These are phyloP conservation scores for Poa annua DNA, from an alignment of 176 grass and related monocot genomes.

Conservation along the genomic window DNA sequence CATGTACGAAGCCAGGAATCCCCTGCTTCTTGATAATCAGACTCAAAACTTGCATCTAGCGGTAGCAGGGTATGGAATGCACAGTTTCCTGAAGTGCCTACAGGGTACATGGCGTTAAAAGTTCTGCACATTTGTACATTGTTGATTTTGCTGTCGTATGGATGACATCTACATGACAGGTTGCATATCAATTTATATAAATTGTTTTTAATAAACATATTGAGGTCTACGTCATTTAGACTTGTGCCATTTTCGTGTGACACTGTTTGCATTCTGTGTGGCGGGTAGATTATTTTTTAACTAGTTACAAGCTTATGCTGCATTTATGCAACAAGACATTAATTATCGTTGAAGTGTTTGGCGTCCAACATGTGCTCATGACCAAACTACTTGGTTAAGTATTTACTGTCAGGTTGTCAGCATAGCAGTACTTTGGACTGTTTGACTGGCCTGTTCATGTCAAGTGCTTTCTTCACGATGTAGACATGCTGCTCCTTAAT, in stretches of 20 bases:
- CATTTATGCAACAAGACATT: background rate
- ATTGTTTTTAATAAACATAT: conserved; percentile 6
- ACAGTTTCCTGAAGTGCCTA: background rate
- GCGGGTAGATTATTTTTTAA: conserved; percentile 12
- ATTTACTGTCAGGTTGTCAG: background rate
- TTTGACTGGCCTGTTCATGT: background rate
- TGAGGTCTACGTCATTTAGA: background rate
- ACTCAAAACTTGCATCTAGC: background rate
- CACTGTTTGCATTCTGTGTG: conserved; percentile 1
- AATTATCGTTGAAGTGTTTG: conserved; percentile 22
- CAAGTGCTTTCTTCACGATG: background rate
- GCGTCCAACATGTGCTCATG: background rate
- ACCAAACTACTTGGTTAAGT: conserved; percentile 11
- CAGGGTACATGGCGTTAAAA: background rate
- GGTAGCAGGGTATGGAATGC: conserved; percentile 14
- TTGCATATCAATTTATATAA: conserved; percentile 2
- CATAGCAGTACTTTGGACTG: background rate
- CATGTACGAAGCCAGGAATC: conserved; percentile 12
- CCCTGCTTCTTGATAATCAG: background rate
- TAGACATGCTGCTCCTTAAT: background rate
- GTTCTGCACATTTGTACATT: conserved; percentile 10
- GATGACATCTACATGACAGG: conserved; percentile 8
- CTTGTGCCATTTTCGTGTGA: conserved; percentile 17
- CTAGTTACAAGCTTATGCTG: background rate
- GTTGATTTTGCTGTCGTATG: conserved; percentile 25